A percentile compares a stretch with the other conserved stretches of the same genome.
Conservation (phyloP, 805 yeast genomes). For the Cyberlindnera nakhonratchasimensis region DNA sequence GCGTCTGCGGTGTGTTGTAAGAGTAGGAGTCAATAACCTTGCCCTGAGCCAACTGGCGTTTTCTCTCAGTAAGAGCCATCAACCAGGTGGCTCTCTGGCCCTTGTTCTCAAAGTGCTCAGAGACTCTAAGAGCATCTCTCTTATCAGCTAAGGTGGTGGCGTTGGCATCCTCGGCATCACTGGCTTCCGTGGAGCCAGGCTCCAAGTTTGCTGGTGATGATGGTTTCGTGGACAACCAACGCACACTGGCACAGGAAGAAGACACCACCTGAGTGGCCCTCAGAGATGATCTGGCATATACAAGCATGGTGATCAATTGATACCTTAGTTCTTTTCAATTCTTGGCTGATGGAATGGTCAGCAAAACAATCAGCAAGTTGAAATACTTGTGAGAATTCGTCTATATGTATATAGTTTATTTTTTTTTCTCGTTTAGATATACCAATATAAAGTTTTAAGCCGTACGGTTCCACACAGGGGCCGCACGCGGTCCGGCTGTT, state of each 20-base stretch:
- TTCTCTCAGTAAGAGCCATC: constrained; percentile 73
- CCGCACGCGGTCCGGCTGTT: too few relatives aligned
- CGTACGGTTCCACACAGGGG: too few relatives aligned
- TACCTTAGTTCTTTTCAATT: too few relatives aligned
- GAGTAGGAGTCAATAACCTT: constrained; percentile 66
- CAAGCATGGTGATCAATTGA: too few relatives aligned
- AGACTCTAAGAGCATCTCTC: constrained; percentile 46
- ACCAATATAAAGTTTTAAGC: too few relatives aligned
- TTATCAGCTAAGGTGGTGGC: constrained; percentile 66
- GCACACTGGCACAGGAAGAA: neutral
- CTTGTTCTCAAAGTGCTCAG: constrained; percentile 25
- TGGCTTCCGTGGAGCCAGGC: constrained; percentile 46
- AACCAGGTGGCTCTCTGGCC: constrained; percentile 70
- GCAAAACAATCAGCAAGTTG: too few relatives aligned
- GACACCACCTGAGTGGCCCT: neutral
- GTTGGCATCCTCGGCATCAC: constrained; percentile 69
- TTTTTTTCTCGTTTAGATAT: too few relatives aligned
- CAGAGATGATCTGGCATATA: too few relatives aligned
- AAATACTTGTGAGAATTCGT: too few relatives aligned
- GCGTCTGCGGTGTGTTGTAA: constrained; percentile 67
- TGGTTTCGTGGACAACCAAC: constrained; percentile 26
- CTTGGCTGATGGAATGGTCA: too few relatives aligned
- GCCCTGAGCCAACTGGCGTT: constrained; percentile 70
- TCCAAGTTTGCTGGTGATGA: constrained; percentile 17
- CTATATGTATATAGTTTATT: too few relatives aligned